Percentiles rank a stretch among this genome's conserved stretches.
Evolutionary conservation across 2,329 filamentous ascomycete species (phyloP).

Genomic region (Fusarium longipes): DNA sequence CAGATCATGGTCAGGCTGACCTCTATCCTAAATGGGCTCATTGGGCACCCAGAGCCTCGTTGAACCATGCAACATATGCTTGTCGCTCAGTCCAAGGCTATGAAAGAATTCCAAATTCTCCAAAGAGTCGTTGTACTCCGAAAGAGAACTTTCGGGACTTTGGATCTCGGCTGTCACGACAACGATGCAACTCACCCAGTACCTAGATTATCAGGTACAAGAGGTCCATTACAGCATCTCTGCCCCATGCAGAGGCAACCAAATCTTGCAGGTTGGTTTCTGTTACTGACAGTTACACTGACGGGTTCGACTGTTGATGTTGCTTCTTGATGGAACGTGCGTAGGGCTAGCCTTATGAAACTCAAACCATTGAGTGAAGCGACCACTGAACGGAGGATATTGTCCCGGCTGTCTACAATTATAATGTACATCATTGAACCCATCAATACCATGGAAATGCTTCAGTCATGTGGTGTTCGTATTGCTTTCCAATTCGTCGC

Average conservation of each 20-base stretch:
- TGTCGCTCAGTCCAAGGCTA: not conserved
- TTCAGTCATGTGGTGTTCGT: too few relatives aligned
- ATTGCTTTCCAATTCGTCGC: too few relatives aligned
- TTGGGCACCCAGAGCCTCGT: too few relatives aligned
- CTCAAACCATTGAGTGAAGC: accelerated
- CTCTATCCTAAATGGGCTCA: not conserved
- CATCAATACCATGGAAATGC: too few relatives aligned
- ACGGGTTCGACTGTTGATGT: not conserved
- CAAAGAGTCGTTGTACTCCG: too few relatives aligned
- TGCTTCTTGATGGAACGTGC: too few relatives aligned
- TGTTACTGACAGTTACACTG: too few relatives aligned
- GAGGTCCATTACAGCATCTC: not conserved
- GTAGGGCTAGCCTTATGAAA: slow-evolving; percentile 11
- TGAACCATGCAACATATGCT: not conserved
- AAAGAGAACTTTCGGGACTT: not conserved
- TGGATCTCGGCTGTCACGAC: not conserved
- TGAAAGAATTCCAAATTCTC: not conserved
- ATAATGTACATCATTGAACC: too few relatives aligned
- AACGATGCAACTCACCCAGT: not conserved
- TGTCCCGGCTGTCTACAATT: too few relatives aligned
- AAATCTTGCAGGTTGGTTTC: too few relatives aligned
- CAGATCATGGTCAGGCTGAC: not conserved
- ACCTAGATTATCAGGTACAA: not conserved
- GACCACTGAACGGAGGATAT: too few relatives aligned
- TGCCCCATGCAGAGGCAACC: not conserved